These are phyloP conservation scores for Clavariopsis aquatica DNA, from an alignment of 495 filamentous ascomycete species.

Conservation along the genomic window DNA sequence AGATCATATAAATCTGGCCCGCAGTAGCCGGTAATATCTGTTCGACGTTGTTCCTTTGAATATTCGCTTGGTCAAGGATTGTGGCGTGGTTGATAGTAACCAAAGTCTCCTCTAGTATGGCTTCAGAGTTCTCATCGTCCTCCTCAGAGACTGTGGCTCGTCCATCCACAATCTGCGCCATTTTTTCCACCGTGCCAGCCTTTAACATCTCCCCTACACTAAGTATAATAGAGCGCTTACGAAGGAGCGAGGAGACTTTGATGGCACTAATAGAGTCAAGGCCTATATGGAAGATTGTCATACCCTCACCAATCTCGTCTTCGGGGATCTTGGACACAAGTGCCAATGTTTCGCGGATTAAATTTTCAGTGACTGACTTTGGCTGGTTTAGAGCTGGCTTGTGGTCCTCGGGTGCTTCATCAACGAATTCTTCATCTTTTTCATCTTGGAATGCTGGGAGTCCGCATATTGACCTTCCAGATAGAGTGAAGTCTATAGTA, in stretches of 20 bases:
- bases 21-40: constrained; percentile 62
- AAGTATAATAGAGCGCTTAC: constrained; percentile 58
- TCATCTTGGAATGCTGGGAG: constrained; percentile 44
- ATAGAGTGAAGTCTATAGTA: constrained; percentile 54
- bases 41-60: constrained; percentile 53
- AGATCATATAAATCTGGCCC: constrained; percentile 72
- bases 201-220: constrained; percentile 67
- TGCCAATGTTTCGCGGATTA: constrained; percentile 63
- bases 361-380: constrained; percentile 52
- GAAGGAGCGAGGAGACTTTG: constrained; percentile 65
- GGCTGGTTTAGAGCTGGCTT: constrained; percentile 6
- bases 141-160: constrained; percentile 30
- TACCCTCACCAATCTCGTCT: constrained; percentile 60
- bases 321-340: constrained; percentile 62
- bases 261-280: constrained; percentile 91
- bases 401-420: neutral
- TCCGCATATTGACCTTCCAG: constrained; percentile 56
- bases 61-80: constrained; percentile 37
- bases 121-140: constrained; percentile 16
- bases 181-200: constrained; percentile 61
- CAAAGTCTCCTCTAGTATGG: constrained; percentile 44
- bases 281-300: constrained; percentile 80
- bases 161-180: constrained; percentile 48
- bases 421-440: constrained; percentile 19
- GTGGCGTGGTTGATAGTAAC: constrained; percentile 40